phyloP scores from a whole-genome alignment of 2,329 filamentous ascomycete species.

The Verticillium klebahnii region DNA sequence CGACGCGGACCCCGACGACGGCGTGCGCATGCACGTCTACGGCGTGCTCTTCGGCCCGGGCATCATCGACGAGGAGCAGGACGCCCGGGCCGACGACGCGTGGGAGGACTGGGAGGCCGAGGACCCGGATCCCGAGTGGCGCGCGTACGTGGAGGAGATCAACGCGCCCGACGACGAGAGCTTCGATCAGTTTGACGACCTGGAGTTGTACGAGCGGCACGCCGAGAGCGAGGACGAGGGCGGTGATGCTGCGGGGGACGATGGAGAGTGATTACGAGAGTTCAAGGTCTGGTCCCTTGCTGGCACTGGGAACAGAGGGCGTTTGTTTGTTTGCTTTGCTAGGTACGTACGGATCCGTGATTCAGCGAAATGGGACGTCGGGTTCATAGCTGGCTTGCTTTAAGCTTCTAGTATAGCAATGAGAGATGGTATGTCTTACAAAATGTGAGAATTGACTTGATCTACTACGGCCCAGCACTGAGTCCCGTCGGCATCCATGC shows the following conservation, averaged over 20 bases:
- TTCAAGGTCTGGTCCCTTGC: too few relatives aligned
- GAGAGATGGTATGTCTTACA: too few relatives aligned
- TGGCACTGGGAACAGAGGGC: too few relatives aligned
- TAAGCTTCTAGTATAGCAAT: too few relatives aligned
- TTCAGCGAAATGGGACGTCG: too few relatives aligned
- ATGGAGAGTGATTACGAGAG: too few relatives aligned
- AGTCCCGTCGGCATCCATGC: too few relatives aligned
- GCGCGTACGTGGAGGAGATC: constrained; percentile 1
- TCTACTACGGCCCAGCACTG: too few relatives aligned
- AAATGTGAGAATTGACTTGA: too few relatives aligned
- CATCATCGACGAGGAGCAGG: not conserved
- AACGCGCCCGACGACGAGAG: constrained; percentile 1
- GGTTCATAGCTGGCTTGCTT: too few relatives aligned
- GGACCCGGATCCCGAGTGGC: not conserved
- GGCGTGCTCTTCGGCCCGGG: not conserved
- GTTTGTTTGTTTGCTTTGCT: too few relatives aligned
- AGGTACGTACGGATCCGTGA: too few relatives aligned
- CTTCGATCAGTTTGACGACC: not conserved
- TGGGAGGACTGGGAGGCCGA: not conserved
- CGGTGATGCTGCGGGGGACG: not conserved
- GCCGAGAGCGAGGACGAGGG: not conserved
- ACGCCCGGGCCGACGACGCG: not conserved
- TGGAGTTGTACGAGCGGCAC: not conserved
- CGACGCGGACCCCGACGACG: constrained; percentile 30
- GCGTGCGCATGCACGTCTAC: constrained; percentile 14